Base-by-base conservation (phyloP, 305 asterid genomes). In the Withania somnifera region DNA sequence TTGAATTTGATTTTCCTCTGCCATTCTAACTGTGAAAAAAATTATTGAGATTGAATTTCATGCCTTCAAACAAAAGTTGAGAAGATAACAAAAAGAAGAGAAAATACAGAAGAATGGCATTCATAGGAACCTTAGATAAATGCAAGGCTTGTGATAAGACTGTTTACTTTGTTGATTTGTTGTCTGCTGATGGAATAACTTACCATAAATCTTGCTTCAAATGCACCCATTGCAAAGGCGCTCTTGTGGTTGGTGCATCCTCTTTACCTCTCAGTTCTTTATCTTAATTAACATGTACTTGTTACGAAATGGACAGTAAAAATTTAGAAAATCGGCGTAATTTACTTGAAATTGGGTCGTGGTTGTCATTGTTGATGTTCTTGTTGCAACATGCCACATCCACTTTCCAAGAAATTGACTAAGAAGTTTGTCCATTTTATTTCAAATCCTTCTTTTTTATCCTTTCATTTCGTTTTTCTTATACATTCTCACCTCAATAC, bases 131-230 rank as follows among this genome's bases (percentile, higher is more conserved):
- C 71, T 84, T 90, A 89, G 98, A 96, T 82, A 96, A 94, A 86
- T 96, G 99, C 93, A 96, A 92, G 87, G 98, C 98, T 82, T 96
- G 99, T 81, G 98, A 96, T 85, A 96, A 94, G 87, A 96, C 98
- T 38, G 98, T 96, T 20, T 96, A 96, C 84, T 94, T 96, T 81
- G 93, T 93, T 11, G 99, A 96, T 87, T 87, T 95, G 86, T 87
- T 95, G 86, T 84, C 95, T 30, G 93, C 97, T n/a, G 99, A 95
- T 84, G 98, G 98, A 26, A 83, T 86, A 2, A 93, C 89, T 54
- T 95, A 71, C 80, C 99, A 95, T 84, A 95, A 92, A 84, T 83
- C 92, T 0, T 95, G 99, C 93, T 95, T 95, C 91, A 95, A 93
- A 93, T 95, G 99, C 89, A 90, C 87, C 87, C 97, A 95, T 22